Base-by-base conservation (phyloP, 345 rosid genomes). In the Eutrema heterophyllum region DNA sequence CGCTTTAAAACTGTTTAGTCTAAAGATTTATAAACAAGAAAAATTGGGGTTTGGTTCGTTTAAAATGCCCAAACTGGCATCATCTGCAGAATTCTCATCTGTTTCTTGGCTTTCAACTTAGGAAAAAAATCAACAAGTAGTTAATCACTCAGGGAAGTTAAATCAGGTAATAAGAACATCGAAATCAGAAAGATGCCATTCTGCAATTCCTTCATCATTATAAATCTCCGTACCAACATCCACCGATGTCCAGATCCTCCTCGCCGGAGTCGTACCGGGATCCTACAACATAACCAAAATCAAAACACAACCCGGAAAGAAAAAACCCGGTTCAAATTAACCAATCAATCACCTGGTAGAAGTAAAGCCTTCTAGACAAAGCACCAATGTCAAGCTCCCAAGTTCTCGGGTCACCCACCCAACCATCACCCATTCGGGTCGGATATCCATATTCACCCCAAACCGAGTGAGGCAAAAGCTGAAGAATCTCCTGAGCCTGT, bases 311-410 rank as follows among this genome's bases (percentile, higher is more conserved):
- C 71, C 60, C 35, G 36, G 24, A 1, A 24, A 6, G 0, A 27
- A 41, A 56, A 16, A 2, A 9, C 0, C 21, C 46, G 45, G 64
- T 58, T 58, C 24, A 35, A 21, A 57, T 45, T 12, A 54, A 30
- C 59, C 21, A 50, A 16, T 18, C 26, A 65, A n/a, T 43, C 11
- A 76, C 94, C 91, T 89, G 95, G 78, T 89, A 85, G 81, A 89
- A 89, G 86, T 87, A 87, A 58, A 89, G 88, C 30, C 79, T 83
- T 61, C 81, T 84, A 9, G 95, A 81, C 55, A 89, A 67, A 16
- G 83, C 88, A 58, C 89, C 96, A 24, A 85, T 89, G 43, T 89
- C 82, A 24, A 87, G 96, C 55, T 86, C 87, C 93, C 96, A 89
- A 1, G 91, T 82, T 75, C 83, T 86, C 13, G 81, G 80, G 65